Conservation (phyloP, 192 early-diverging fungal species). For the Podila horticola region DNA sequence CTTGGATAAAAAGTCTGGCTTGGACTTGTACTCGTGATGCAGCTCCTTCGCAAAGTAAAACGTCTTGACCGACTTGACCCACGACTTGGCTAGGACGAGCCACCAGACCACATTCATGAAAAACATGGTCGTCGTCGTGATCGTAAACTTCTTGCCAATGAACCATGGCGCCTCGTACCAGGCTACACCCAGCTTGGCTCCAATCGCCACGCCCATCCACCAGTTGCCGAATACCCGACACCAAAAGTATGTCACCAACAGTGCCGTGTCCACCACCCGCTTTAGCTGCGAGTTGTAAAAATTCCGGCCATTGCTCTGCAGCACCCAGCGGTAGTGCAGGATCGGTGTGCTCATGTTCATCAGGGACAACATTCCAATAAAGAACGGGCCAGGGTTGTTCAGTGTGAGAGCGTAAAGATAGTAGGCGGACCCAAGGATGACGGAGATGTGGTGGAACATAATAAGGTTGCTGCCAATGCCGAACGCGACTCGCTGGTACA, state of each 20-base stretch:
- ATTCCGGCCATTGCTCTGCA: slow-evolving; percentile 22
- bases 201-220: slow-evolving; percentile 29
- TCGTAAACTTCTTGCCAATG: slow-evolving; percentile 27
- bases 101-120: slow-evolving; percentile 39
- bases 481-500: slow-evolving; percentile 19
- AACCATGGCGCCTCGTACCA: slow-evolving; percentile 27
- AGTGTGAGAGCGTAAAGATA: slow-evolving; percentile 20
- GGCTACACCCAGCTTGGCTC: slow-evolving; percentile 14
- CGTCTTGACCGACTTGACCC: slow-evolving; percentile 9
- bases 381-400: slow-evolving; percentile 25
- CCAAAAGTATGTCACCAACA: slow-evolving; percentile 38
- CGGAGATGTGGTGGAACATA: slow-evolving; percentile 28
- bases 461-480: slow-evolving; percentile 32
- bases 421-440: slow-evolving; percentile 30
- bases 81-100: slow-evolving; percentile 23
- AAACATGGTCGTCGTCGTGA: slow-evolving; percentile 30
- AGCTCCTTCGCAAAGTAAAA: slow-evolving; percentile 10
- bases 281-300: slow-evolving; percentile 22
- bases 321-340: slow-evolving; percentile 24
- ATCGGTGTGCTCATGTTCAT: slow-evolving; percentile 34
- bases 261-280: slow-evolving; percentile 18
- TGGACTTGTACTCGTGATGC: background rate
- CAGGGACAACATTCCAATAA: slow-evolving; percentile 35
- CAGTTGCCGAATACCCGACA: slow-evolving; percentile 34
- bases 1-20: background rate